Percentiles rank a stretch among this genome's conserved stretches.
phyloP scores from a whole-genome alignment of 108 stramenopile species.

The Cylindrotheca closterium region DNA sequence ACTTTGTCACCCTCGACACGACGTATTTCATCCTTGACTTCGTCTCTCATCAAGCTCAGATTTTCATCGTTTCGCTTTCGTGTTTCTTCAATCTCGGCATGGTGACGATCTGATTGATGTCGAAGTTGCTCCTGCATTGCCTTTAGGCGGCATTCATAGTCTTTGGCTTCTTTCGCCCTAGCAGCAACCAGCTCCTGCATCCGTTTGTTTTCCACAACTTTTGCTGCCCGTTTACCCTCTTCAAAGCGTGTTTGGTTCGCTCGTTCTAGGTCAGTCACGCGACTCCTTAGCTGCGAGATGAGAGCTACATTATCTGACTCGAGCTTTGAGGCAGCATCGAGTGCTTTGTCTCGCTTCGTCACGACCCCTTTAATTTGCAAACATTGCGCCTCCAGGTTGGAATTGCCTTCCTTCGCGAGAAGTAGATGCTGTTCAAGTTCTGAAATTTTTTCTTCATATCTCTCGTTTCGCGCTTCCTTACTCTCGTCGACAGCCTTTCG shows the following conservation, averaged over 20 bases:
- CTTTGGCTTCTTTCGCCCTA: conserved; percentile 33
- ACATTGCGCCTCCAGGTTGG: conserved; percentile 4
- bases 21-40: conserved; percentile 25
- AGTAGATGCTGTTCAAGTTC: conserved; percentile 25
- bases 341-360: not conserved
- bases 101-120: conserved; percentile 47
- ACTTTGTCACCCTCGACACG: conserved; percentile 23
- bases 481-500: conserved; percentile 13
- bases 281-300: conserved; percentile 17
- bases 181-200: conserved; percentile 37
- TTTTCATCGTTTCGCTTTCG: conserved; percentile 40
- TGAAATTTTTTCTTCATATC: conserved; percentile 23
- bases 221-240: conserved; percentile 33
- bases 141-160: conserved; percentile 42
- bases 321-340: conserved; percentile 18
- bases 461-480: conserved; percentile 22
- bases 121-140: conserved; percentile 48
- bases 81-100: conserved; percentile 37
- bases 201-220: conserved; percentile 29
- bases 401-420: conserved; percentile 22
- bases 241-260: conserved; percentile 24
- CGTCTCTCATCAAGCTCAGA: conserved; percentile 38
- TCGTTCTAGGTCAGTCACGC: conserved; percentile 16
- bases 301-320: conserved; percentile 17
- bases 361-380: not conserved